Conservation (phyloP, 1,284 basidiomycete genomes). For the Cryptococcus wingfieldii region DNA sequence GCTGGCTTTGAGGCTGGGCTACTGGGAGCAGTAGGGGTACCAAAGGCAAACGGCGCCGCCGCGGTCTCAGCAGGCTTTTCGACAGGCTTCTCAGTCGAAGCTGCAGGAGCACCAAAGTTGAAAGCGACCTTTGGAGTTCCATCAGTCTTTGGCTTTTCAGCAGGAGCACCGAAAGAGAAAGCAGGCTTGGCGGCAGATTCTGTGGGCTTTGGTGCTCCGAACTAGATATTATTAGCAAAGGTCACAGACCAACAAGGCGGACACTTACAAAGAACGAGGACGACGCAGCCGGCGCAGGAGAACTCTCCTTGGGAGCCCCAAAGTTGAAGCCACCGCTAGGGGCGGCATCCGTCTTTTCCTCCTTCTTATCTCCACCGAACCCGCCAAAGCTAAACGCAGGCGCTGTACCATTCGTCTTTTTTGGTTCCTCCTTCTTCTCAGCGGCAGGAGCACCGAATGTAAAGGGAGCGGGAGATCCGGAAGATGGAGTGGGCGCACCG, state of each 20-base stretch:
- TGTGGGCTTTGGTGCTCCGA: constrained; percentile 12
- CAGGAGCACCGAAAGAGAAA: constrained; percentile 22
- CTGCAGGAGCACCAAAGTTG: constrained; percentile 16
- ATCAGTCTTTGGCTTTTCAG: constrained; percentile 10
- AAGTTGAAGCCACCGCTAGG: constrained; percentile 15
- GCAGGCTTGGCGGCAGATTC: constrained; percentile 17
- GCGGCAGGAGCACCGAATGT: constrained; percentile 8
- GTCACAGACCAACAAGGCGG: background rate
- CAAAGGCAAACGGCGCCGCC: constrained; percentile 16
- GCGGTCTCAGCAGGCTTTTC: constrained; percentile 6
- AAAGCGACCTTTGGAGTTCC: constrained; percentile 17
- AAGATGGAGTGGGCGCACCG: background rate
- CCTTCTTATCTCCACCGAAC: constrained; percentile 1
- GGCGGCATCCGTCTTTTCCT: background rate
- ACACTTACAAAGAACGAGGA: constrained; percentile 14
- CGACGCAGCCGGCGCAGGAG: background rate
- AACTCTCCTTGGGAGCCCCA: constrained; percentile 3
- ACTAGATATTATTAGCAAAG: background rate
- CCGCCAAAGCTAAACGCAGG: constrained; percentile 3
- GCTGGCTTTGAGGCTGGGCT: constrained; percentile 9
- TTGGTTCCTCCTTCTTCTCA: constrained; percentile 3
- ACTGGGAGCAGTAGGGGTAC: constrained; percentile 3
- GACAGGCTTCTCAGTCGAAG: constrained; percentile 3
- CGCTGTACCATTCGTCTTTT: background rate
- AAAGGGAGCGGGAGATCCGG: background rate